Evolutionary conservation across 129 eudicot genomes (phyloP).

Genomic region (Flaveria linearis): DNA sequence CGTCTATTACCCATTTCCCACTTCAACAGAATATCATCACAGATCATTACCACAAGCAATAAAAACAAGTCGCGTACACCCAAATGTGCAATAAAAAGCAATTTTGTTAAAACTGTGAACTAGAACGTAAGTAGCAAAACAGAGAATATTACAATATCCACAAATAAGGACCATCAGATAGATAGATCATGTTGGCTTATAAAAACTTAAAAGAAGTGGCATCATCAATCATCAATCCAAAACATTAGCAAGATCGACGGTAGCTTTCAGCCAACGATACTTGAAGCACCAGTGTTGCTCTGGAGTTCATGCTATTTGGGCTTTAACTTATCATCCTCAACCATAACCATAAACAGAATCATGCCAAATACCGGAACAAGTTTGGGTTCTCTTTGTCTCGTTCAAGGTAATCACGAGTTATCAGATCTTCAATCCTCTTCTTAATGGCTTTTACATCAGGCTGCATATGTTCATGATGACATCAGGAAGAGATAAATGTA

Average conservation of each 20-base stretch:
- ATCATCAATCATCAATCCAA: conserved; percentile 34
- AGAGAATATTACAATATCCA: conserved; percentile 40
- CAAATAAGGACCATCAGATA: conserved; percentile 4
- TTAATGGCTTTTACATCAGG: conserved; percentile 94
- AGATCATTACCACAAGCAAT: conserved; percentile 3
- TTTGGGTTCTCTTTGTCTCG: conserved; percentile 87
- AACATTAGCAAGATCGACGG: conserved; percentile 33
- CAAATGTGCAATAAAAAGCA: conserved; percentile 1
- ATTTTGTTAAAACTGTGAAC: conserved; percentile 27
- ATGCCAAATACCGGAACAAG: conserved; percentile 86
- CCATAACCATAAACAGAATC: conserved; percentile 31
- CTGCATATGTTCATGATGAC: conserved; percentile 35
- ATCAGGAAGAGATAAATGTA: background rate
- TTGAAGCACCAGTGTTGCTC: conserved; percentile 28
- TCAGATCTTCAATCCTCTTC: conserved; percentile 93
- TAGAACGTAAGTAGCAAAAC: conserved; percentile 22
- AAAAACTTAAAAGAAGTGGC: background rate
- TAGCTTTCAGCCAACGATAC: conserved; percentile 27
- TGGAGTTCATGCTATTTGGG: conserved; percentile 29
- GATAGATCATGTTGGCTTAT: conserved; percentile 28
- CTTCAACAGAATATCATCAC: background rate
- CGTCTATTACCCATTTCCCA: background rate
- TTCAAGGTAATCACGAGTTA: conserved; percentile 88
- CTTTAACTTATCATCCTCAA: background rate
- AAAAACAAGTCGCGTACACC: conserved; percentile 15